Evolutionary conservation across 23 red algal species (phyloP).

Genomic region (Gracilariopsis chorda): DNA sequence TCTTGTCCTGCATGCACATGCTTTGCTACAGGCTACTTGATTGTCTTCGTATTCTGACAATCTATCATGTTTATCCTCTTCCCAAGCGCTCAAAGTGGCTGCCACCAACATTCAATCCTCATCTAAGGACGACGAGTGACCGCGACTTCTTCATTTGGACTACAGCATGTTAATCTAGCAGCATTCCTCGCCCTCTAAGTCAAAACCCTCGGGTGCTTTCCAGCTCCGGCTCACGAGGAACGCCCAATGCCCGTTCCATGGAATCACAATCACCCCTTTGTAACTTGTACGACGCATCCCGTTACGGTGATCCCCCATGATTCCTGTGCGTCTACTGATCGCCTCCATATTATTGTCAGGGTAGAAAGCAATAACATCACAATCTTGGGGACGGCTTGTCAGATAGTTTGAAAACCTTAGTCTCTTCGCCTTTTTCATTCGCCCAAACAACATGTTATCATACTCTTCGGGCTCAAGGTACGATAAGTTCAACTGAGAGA

Average conservation of each 20-base stretch:
- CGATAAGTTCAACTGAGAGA: neutral
- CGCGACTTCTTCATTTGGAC: too few relatives aligned
- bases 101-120: neutral
- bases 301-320: conserved; percentile 63
- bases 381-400: neutral
- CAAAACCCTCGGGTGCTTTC: conserved; percentile 33
- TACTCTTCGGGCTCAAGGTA: conserved; percentile 41
- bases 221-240: conserved; percentile 53
- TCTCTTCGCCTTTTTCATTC: conserved; percentile 22
- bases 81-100: neutral
- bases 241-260: conserved; percentile 71
- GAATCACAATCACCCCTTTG: conserved; percentile 55
- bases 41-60: too few relatives aligned
- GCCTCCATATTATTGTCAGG: conserved; percentile 32
- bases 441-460: conserved; percentile 42
- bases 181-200: neutral
- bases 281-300: conserved; percentile 54
- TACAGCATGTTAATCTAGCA: conserved; percentile 10
- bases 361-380: conserved; percentile 53
- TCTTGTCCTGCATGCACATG: too few relatives aligned
- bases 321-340: conserved; percentile 49
- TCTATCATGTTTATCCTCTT: too few relatives aligned
- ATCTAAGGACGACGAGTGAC: too few relatives aligned
- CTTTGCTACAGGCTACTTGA: neutral
- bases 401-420: conserved; percentile 70